Percentiles rank a stretch among this genome's conserved stretches.
Conservation (phyloP, 805 yeast genomes). For the Candida ovalis region DNA sequence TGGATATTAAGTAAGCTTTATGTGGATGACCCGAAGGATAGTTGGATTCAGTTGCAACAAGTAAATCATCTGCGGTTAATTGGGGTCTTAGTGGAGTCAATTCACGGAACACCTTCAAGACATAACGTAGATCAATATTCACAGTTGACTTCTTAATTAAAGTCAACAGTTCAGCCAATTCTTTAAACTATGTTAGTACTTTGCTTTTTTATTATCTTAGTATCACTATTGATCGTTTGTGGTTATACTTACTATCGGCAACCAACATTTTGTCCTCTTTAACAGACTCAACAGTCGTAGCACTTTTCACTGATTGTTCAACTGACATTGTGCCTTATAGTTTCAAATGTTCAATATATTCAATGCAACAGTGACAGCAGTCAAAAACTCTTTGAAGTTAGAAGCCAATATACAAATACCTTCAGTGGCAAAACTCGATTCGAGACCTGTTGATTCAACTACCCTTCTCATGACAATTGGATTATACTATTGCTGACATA, state of each 20-base stretch:
- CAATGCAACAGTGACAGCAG: background rate
- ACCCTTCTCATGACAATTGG: too few relatives aligned
- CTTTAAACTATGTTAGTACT: conserved; percentile 12
- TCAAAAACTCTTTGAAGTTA: background rate
- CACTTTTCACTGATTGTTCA: background rate
- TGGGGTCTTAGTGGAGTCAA: conserved; percentile 70
- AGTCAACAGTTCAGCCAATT: conserved; percentile 17
- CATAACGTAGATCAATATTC: conserved; percentile 80
- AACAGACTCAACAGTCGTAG: background rate
- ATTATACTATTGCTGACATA: too few relatives aligned
- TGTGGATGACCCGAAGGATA: conserved; percentile 50
- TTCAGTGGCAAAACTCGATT: background rate
- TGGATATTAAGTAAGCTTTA: conserved; percentile 38
- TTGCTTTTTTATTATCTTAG: background rate
- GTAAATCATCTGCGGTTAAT: conserved; percentile 51
- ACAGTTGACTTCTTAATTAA: conserved; percentile 33
- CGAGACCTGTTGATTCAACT: too few relatives aligned
- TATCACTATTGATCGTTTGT: background rate
- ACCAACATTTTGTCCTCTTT: background rate
- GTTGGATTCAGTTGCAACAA: conserved; percentile 47
- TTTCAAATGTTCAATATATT: background rate
- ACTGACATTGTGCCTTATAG: background rate
- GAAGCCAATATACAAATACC: background rate
- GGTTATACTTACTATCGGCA: conserved; percentile 13
- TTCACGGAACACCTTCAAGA: conserved; percentile 81